phyloP scores from a whole-genome alignment of 2,329 filamentous ascomycete species.

The Biscogniauxia sp. region DNA sequence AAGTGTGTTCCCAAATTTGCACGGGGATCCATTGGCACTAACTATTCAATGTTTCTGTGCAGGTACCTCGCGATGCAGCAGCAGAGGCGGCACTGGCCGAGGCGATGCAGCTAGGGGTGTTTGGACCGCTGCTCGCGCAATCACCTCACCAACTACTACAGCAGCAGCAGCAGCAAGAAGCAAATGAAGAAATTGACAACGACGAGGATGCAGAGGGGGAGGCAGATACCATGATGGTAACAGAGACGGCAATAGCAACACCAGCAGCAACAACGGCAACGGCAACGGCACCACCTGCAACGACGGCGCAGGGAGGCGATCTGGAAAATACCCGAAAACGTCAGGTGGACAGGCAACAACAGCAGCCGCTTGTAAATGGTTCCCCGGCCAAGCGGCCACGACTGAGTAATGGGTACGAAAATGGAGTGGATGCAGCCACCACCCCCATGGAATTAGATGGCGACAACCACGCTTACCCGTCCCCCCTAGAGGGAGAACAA shows the following conservation, averaged over 20 bases:
- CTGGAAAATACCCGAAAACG: slow-evolving; percentile 51
- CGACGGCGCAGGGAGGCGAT: slow-evolving; percentile 34
- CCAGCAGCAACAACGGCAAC: slow-evolving; percentile 17
- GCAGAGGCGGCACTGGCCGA: slow-evolving; percentile 44
- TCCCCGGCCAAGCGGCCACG: slow-evolving; percentile 58
- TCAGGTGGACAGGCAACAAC: slow-evolving; percentile 42
- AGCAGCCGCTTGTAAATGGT: slow-evolving; percentile 49
- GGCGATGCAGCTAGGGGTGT: slow-evolving; percentile 51
- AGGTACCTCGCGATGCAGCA: slow-evolving; percentile 48
- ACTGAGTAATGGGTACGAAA: slow-evolving; percentile 62
- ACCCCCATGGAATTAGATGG: slow-evolving; percentile 62
- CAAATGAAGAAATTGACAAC: slow-evolving; percentile 25
- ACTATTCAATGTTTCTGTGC: slow-evolving; percentile 38
- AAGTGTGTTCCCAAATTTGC: slow-evolving; percentile 25
- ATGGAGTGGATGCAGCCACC: slow-evolving; percentile 49
- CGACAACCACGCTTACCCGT: slow-evolving; percentile 60
- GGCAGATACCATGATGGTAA: slow-evolving; percentile 35
- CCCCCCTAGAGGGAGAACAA: slow-evolving; percentile 58
- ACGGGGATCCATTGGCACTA: slow-evolving; percentile 38
- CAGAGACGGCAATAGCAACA: slow-evolving; percentile 31
- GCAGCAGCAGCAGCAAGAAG: slow-evolving; percentile 24
- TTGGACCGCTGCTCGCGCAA: slow-evolving; percentile 53
- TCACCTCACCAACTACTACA: slow-evolving; percentile 35
- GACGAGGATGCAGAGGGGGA: slow-evolving; percentile 28
- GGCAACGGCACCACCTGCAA: slow-evolving; percentile 15